Evolutionary conservation across 495 filamentous ascomycete genomes (phyloP), one percentile per base, ranked within the genome.

Genomic region (Neurospora intermedia): DNA sequence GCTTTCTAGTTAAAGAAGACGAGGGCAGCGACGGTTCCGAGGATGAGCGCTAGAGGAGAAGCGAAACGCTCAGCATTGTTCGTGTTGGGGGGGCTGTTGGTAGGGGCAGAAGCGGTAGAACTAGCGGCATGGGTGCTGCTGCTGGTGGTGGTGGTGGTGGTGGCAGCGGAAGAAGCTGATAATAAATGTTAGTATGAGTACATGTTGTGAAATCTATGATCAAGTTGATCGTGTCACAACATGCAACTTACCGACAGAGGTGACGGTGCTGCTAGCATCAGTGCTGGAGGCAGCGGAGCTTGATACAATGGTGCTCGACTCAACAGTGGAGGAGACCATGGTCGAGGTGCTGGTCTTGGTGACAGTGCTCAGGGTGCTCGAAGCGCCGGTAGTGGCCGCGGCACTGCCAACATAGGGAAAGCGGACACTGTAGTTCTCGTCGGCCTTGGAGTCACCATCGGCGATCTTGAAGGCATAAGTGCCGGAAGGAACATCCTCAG

Each of bases 391-490:
- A 70, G 75, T 59, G 46, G 78, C 62, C 71, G 71, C 70, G 69
- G 70, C 74, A 27, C 77, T 77, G 74, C 82, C 82, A 6, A 39
- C 18, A 69, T 83, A 76, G 16, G 71, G 5, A 75, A 84, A 85
- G 74, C 78, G 78, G 40, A 73, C 2, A 76, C 81, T 84, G 80
- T 80, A 87, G 83, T 87, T 87, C 71, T 75, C 73, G 23, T 80
- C 77, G 38, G 40, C 71, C 41, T 69, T 78, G 27, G 48, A 59
- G 27, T 66, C 31, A 43, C 77, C 75, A 66, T 79, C 81, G 40
- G 39, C 69, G 77, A 87, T 83, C 78, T 80, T 74, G 74, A 87
- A 76, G 76, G 83, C 83, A 71, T 86, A 87, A 39, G 76, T 80
- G 74, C 78, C 85, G 18, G 81, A 78, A 72, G 83, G 74, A 16